Percentiles rank a stretch among this genome's conserved stretches.
Conservation (phyloP, 371 early-diverging fungal genomes). For the Zancudomyces culisetae region DNA sequence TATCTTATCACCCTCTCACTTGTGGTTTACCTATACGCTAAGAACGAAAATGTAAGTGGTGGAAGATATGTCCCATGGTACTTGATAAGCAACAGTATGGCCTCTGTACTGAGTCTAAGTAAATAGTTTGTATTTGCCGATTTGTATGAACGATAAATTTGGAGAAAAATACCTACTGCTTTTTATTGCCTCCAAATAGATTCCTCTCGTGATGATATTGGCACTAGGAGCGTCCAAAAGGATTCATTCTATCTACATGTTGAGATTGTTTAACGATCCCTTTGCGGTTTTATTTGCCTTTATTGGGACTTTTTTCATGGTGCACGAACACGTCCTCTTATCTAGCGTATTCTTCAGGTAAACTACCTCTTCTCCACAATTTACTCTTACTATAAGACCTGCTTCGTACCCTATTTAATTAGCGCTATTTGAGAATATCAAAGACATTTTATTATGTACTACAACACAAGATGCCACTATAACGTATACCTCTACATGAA, state of each 20-base stretch:
- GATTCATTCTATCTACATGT: constrained; percentile 73
- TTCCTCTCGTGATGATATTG: constrained; percentile 40
- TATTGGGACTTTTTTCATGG: constrained; percentile 35
- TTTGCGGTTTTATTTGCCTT: constrained; percentile 68
- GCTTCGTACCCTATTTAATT: not conserved
- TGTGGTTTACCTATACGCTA: constrained; percentile 42
- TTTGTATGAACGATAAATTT: not conserved
- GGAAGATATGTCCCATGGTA: no score
- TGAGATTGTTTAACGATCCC: constrained; percentile 82
- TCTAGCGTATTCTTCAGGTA: constrained; percentile 40
- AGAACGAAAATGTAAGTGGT: constrained; percentile 10
- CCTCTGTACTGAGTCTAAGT: no score
- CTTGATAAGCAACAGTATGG: no score
- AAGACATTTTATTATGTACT: no score
- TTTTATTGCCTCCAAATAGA: constrained; percentile 11
- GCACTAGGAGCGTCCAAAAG: constrained; percentile 52
- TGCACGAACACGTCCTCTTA: constrained; percentile 27
- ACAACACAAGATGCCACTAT: no score
- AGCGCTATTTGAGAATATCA: no score
- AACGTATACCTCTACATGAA: constrained; percentile 6
- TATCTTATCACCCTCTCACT: constrained; percentile 43
- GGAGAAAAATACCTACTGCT: constrained; percentile 2
- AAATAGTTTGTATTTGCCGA: no score
- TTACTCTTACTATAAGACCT: not conserved
- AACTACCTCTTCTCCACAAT: not conserved